Evolutionary conservation across 2,329 filamentous ascomycete genomes (phyloP).

Genomic region (Colletotrichum sp.): DNA sequence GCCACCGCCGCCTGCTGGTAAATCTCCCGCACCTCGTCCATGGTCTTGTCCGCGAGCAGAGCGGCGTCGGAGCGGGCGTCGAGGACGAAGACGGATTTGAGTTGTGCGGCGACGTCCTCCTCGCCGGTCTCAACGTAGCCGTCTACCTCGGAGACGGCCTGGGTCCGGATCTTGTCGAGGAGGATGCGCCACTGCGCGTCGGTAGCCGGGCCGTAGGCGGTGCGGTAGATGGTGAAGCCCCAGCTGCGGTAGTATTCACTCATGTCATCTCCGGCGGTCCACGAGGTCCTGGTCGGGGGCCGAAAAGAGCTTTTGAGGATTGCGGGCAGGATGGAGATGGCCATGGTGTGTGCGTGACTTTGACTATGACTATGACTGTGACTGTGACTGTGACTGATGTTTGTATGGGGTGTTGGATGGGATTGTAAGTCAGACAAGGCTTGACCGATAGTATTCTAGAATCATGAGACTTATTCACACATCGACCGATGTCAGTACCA

Average conservation of each 20-base stretch:
- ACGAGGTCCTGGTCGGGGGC: neutral
- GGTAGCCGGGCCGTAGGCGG: neutral
- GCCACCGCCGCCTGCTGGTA: neutral
- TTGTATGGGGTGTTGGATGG: neutral
- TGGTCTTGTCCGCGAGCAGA: neutral
- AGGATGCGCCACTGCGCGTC: neutral
- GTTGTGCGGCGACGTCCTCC: neutral
- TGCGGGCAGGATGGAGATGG: neutral
- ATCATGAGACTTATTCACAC: neutral
- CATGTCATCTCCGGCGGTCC: neutral
- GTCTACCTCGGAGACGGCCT: neutral
- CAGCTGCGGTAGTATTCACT: neutral
- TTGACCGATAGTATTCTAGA: neutral
- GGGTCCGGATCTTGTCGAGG: neutral
- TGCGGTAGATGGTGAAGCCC: neutral
- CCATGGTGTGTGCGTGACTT: neutral
- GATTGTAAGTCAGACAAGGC: neutral
- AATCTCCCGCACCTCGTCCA: neutral
- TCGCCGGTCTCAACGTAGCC: neutral
- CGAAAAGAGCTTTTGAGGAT: neutral
- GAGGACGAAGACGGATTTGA: neutral
- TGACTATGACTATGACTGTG: neutral
- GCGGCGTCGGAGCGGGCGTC: neutral
- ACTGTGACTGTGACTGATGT: neutral
- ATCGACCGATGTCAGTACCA: fast-evolving